A percentile compares a stretch with the other conserved stretches of the same genome.
phyloP scores from a whole-genome alignment of 257 asterid species.

The Scutellaria galericulata region DNA sequence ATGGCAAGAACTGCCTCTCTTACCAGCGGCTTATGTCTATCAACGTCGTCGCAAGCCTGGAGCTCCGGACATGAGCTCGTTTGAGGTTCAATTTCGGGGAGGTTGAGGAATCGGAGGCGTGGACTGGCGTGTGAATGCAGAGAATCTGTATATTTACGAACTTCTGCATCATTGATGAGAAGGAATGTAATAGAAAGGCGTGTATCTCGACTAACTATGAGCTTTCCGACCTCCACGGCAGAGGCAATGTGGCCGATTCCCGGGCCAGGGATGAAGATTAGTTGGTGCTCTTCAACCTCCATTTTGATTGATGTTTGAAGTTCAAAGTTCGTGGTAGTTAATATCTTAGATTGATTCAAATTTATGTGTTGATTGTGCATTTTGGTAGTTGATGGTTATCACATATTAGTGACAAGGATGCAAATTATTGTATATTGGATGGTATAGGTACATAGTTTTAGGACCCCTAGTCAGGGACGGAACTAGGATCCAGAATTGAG shows the following conservation, averaged over 20 bases:
- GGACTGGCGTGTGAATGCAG: constrained; percentile 12
- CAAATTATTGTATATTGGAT: too few species aligned
- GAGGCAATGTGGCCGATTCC: constrained; percentile 61
- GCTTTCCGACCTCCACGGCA: constrained; percentile 60
- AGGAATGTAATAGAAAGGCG: constrained; percentile 50
- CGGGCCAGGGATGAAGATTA: constrained; percentile 60
- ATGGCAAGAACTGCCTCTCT: constrained; percentile 39
- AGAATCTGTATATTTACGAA: constrained; percentile 20
- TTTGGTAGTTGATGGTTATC: too few species aligned
- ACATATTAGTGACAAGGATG: too few species aligned
- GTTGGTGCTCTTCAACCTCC: neutral
- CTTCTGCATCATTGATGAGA: constrained; percentile 44
- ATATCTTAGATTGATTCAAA: too few species aligned
- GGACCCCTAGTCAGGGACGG: too few species aligned
- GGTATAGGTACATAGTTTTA: too few species aligned
- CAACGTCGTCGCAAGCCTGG: neutral
- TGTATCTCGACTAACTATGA: constrained; percentile 37
- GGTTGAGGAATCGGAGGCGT: constrained; percentile 39
- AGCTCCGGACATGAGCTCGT: neutral
- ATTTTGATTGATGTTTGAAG: neutral
- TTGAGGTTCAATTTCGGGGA: constrained; percentile 29
- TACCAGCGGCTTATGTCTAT: constrained; percentile 40
- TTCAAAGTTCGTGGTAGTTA: neutral
- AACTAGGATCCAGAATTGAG: too few species aligned
- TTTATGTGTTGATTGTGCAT: too few species aligned